These are phyloP conservation scores for Arabidopsis hybrid DNA, from an alignment of 441 rosid species.

Conservation along the genomic window DNA sequence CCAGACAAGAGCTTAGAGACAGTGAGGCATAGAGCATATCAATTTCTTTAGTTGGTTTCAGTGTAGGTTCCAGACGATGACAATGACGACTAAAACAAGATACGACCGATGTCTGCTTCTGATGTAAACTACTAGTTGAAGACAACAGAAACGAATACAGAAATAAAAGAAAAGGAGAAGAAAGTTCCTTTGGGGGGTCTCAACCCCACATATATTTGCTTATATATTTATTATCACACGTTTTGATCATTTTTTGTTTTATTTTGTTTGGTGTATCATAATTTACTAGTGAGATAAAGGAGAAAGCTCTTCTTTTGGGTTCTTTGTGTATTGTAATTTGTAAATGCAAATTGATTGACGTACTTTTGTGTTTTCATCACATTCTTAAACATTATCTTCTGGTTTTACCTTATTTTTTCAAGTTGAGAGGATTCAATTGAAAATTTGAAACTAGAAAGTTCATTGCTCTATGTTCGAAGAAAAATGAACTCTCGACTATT, in stretches of 20 bases:
- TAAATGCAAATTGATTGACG: constrained; percentile 28
- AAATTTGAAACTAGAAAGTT: not conserved
- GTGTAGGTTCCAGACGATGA: constrained; percentile 37
- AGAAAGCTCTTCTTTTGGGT: not conserved
- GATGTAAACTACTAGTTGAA: constrained; percentile 36
- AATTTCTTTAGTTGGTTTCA: constrained; percentile 28
- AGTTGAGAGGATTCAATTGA: not conserved
- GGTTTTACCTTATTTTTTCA: not conserved
- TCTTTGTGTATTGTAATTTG: constrained; percentile 28
- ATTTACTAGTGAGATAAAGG: not conserved
- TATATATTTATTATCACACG: constrained; percentile 11
- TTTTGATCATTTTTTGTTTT: not conserved
- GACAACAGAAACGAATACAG: constrained; percentile 32
- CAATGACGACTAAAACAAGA: constrained; percentile 26
- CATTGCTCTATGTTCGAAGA: not conserved
- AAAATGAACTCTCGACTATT: not conserved
- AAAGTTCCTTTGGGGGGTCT: constrained; percentile 10
- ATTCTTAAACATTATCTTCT: not conserved
- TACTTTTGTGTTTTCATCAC: constrained; percentile 4
- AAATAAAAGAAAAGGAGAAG: constrained; percentile 4
- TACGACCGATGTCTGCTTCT: constrained; percentile 23
- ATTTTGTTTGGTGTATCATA: constrained; percentile 1
- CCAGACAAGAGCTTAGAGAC: constrained; percentile 28
- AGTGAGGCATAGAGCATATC: constrained; percentile 27
- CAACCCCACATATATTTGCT: constrained; percentile 18